These are phyloP conservation scores for Chondrostereum purpureum DNA, from an alignment of 1,284 basidiomycete genomes.

Conservation along the genomic window DNA sequence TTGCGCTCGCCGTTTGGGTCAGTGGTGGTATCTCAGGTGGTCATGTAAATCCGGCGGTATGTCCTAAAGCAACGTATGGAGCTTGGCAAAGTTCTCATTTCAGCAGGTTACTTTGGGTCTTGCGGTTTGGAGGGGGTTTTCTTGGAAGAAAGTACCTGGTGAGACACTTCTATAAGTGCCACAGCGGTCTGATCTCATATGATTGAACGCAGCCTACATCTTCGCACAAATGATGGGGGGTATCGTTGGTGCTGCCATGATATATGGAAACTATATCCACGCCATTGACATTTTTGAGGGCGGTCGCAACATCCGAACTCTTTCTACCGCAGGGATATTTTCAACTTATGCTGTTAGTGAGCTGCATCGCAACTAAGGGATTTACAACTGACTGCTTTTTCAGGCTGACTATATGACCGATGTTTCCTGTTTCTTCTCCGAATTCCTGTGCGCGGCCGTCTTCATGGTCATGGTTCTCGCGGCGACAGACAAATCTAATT, in stretches of 20 bases:
- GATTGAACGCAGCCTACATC: slow-evolving; percentile 27
- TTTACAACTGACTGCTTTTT: not conserved
- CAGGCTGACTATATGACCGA: slow-evolving; percentile 33
- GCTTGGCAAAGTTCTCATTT: too few species aligned
- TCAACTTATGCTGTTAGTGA: slow-evolving; percentile 31
- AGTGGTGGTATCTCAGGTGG: slow-evolving; percentile 40
- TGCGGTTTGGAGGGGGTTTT: slow-evolving; percentile 45
- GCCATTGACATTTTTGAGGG: slow-evolving; percentile 48
- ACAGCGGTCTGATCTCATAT: not conserved
- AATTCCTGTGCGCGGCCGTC: slow-evolving; percentile 20
- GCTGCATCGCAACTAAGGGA: slow-evolving; percentile 1
- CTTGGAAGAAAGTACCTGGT: slow-evolving; percentile 43
- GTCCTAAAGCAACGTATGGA: not conserved
- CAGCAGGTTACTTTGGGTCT: slow-evolving; percentile 34
- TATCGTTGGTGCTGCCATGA: slow-evolving; percentile 38
- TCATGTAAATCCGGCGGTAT: slow-evolving; percentile 43
- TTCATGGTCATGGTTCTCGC: slow-evolving; percentile 34
- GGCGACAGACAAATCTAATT: slow-evolving; percentile 32
- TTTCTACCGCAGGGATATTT: slow-evolving; percentile 33
- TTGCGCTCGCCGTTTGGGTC: slow-evolving; percentile 38
- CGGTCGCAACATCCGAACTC: slow-evolving; percentile 35
- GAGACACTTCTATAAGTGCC: not conserved
- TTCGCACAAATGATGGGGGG: slow-evolving; percentile 47
- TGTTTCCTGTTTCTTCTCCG: slow-evolving; percentile 20
- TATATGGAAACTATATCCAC: slow-evolving; percentile 48